Conservation (phyloP, 805 yeast genomes). For the Starmerella vaccinii region DNA sequence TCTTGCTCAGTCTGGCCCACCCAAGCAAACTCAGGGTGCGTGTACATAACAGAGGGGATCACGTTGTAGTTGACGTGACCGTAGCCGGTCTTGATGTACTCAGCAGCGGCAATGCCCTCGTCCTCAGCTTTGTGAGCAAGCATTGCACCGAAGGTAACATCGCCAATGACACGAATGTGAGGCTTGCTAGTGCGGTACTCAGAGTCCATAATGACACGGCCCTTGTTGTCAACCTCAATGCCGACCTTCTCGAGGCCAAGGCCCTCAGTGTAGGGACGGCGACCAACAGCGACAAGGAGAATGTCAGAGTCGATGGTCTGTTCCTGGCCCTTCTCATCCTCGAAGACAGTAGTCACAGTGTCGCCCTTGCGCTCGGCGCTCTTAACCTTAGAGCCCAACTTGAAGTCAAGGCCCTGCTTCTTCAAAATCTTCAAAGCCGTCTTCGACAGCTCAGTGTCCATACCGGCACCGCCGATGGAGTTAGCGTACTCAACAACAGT, state of each 20-base stretch:
- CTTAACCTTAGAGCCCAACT: conserved; percentile 81
- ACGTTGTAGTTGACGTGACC: conserved; percentile 98
- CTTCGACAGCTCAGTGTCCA: conserved; percentile 94
- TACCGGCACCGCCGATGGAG: conserved; percentile 96
- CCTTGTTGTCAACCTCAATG: conserved; percentile 80
- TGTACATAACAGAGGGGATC: conserved; percentile 97
- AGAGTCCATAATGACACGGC: conserved; percentile 87
- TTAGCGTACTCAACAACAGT: conserved; percentile 85
- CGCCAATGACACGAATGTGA: conserved; percentile 96
- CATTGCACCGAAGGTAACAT: conserved; percentile 97
- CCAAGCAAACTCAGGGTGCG: conserved; percentile 99
- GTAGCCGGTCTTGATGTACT: conserved; percentile 81
- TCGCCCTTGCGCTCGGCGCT: conserved; percentile 85
- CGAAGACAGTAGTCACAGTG: conserved; percentile 73
- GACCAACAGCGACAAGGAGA: conserved; percentile 92
- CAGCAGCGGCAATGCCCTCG: conserved; percentile 98
- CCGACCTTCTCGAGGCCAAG: conserved; percentile 82
- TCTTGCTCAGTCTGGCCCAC: conserved; percentile 94
- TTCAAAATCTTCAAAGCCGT: conserved; percentile 76
- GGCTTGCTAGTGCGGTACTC: conserved; percentile 86
- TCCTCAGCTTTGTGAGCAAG: conserved; percentile 99
- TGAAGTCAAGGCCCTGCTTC: conserved; percentile 93
- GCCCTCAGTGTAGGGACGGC: conserved; percentile 93
- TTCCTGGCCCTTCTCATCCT: conserved; percentile 78
- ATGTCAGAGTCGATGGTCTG: conserved; percentile 84